Base-by-base conservation (phyloP, 2,329 filamentous ascomycete species). In the Teratosphaeria zuluensis region DNA sequence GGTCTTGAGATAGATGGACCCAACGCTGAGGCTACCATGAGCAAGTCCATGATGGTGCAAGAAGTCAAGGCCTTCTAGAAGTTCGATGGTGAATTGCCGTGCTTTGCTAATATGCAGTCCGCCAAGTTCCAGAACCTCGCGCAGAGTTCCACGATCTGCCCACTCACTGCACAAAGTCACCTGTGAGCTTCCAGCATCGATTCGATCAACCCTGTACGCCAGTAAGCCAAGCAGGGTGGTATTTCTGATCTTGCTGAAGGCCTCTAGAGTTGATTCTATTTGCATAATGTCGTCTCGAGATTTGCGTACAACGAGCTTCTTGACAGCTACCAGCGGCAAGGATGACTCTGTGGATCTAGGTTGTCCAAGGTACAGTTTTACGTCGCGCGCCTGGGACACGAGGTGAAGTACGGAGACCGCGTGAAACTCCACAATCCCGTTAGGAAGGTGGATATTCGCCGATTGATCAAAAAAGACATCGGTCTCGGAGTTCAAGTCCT, bases 71-170 rank as follows among this genome's bases (percentile, higher is more conserved):
- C 87, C 94, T 74, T 96, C 90, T 30, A 99, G 81, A 19, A 99
- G 79, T 67, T 96, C 90, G 60, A 92, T 85, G n/a, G 90, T 94
- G 87, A 91, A 97, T 28, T 89, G 86, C 56, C 91, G 87, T 52
- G 92, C 86, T 70, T 87, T 92, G 63, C 84, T 83, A 56, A 89
- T 82, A 51, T 87, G 83, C 55, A 96, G 77, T 31, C 61, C 60
- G 51, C 88, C 90, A 51, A 90, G 84, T 58, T 92, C 87, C 32
- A 99, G 79, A 21, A 95, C 79, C 66, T 96, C 90, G 31, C 87
- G 84, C 14, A 99, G 76, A 0, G 92, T 89, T 0, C 90, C 91
- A 56, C 72, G 65, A 46, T 68, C 65, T 30, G 65, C 64, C 51
- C 62, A 68, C 35, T 70, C 65, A 53, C 62, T 66, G 46, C 68